These are phyloP conservation scores for Penicillium arizonense DNA, from an alignment of 495 filamentous ascomycete species.

Conservation along the genomic window DNA sequence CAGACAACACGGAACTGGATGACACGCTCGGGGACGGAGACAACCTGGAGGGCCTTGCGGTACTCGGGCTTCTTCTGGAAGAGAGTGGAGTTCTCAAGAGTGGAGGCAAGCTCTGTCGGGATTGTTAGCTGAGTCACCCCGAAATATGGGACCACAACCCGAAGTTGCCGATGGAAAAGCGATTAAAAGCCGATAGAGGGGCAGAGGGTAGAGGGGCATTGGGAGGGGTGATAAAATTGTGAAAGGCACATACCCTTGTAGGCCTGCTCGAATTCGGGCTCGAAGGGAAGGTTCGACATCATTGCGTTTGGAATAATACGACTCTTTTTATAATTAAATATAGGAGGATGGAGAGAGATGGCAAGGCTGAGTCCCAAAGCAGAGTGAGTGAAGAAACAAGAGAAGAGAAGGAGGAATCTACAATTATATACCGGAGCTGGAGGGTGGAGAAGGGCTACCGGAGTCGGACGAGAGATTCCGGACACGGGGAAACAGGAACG, in stretches of 20 bases:
- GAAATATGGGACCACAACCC: constrained; percentile 21
- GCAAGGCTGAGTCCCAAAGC: not conserved
- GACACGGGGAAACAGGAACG: constrained; percentile 10
- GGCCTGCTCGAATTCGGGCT: constrained; percentile 99
- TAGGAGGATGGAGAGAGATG: constrained; percentile 1
- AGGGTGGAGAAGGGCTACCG: constrained; percentile 22
- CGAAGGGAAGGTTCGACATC: constrained; percentile 83
- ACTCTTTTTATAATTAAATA: constrained; percentile 4
- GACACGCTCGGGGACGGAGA: constrained; percentile 89
- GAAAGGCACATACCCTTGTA: constrained; percentile 72
- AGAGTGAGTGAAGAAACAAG: constrained; percentile 15
- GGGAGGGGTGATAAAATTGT: not conserved
- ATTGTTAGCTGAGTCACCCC: constrained; percentile 22
- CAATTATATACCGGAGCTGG: constrained; percentile 19
- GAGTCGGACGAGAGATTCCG: constrained; percentile 35
- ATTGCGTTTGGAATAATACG: constrained; percentile 6
- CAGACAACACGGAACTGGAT: constrained; percentile 97
- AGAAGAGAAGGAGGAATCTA: constrained; percentile 5
- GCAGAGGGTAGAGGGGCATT: not conserved
- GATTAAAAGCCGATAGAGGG: constrained; percentile 6
- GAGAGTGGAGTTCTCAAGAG: constrained; percentile 88
- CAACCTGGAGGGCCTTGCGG: constrained; percentile 82
- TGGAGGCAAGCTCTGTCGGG: constrained; percentile 79
- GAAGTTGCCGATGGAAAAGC: constrained; percentile 20
- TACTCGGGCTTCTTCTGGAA: constrained; percentile 94